phyloP scores from a whole-genome alignment of 345 rosid species.

The Rhodomyrtus tomentosa region DNA sequence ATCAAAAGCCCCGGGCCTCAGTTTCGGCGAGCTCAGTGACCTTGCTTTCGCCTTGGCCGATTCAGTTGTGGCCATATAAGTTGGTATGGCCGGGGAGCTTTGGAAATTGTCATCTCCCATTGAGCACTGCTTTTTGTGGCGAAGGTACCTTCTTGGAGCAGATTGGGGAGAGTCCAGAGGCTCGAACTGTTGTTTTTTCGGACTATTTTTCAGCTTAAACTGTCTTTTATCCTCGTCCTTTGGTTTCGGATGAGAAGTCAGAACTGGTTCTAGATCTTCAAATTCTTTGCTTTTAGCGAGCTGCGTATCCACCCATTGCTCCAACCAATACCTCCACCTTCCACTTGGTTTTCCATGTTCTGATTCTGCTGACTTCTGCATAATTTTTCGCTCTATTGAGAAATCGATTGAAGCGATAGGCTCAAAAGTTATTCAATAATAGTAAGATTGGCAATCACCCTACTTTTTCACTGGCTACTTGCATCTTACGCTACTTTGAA shows the following conservation, averaged over 20 bases:
- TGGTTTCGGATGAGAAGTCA: conserved; percentile 23
- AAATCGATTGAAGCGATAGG: background rate
- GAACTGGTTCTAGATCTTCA: conserved; percentile 60
- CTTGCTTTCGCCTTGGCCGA: conserved; percentile 83
- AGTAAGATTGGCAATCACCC: background rate
- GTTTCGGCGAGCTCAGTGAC: conserved; percentile 62
- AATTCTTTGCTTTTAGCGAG: conserved; percentile 55
- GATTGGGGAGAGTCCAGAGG: conserved; percentile 19
- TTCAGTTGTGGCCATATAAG: conserved; percentile 91
- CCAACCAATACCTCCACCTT: conserved; percentile 82
- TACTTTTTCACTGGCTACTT: background rate
- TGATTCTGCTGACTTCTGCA: conserved; percentile 74
- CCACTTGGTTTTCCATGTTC: conserved; percentile 49
- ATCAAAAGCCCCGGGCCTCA: conserved; percentile 52
- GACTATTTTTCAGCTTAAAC: conserved; percentile 25
- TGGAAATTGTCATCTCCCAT: conserved; percentile 52
- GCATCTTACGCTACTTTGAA: background rate
- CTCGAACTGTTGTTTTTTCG: conserved; percentile 9
- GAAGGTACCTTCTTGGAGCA: conserved; percentile 30
- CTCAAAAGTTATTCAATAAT: background rate
- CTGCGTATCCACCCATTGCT: conserved; percentile 82
- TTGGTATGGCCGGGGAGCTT: conserved; percentile 33
- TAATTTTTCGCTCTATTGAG: background rate
- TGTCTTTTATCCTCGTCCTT: conserved; percentile 31
- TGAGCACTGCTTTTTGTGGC: conserved; percentile 50